Percentiles rank a stretch among this genome's conserved stretches.
These are phyloP conservation scores for Aureobasidium sp. DNA, from an alignment of 2,329 filamentous ascomycete species.

Conservation along the genomic window DNA sequence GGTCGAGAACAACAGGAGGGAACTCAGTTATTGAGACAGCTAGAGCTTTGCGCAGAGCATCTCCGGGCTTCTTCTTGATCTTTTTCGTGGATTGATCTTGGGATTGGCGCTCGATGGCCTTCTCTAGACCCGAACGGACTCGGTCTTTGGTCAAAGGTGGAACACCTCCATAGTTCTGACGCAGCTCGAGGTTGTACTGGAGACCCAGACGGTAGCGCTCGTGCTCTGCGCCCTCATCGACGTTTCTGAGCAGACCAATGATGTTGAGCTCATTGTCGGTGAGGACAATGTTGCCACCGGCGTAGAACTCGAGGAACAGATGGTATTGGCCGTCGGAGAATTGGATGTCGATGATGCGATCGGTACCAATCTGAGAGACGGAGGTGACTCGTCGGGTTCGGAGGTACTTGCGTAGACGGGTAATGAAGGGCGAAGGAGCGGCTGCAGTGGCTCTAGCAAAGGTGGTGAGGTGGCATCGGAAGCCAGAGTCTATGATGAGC, in stretches of 20 bases:
- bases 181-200: conserved; percentile 69
- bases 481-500: conserved; percentile 87
- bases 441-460: conserved; percentile 83
- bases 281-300: conserved; percentile 87
- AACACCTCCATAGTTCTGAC: conserved; percentile 74
- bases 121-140: conserved; percentile 61
- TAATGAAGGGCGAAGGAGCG: conserved; percentile 77
- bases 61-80: conserved; percentile 64
- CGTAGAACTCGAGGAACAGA: conserved; percentile 92
- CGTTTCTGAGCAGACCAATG: conserved; percentile 69
- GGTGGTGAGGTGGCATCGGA: conserved; percentile 87
- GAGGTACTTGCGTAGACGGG: conserved; percentile 75
- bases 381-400: conserved; percentile 78
- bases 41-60: conserved; percentile 71
- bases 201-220: conserved; percentile 72
- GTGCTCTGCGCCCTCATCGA: conserved; percentile 73
- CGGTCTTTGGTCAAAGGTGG: conserved; percentile 69
- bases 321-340: conserved; percentile 89
- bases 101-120: conserved; percentile 54
- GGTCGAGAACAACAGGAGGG: conserved; percentile 80
- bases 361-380: conserved; percentile 81
- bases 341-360: conserved; percentile 83
- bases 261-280: conserved; percentile 81
- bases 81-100: conserved; percentile 45
- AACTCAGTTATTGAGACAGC: conserved; percentile 81